Base-by-base conservation (phyloP, 2,329 filamentous ascomycete genomes). In the Corynespora cassiicola region DNA sequence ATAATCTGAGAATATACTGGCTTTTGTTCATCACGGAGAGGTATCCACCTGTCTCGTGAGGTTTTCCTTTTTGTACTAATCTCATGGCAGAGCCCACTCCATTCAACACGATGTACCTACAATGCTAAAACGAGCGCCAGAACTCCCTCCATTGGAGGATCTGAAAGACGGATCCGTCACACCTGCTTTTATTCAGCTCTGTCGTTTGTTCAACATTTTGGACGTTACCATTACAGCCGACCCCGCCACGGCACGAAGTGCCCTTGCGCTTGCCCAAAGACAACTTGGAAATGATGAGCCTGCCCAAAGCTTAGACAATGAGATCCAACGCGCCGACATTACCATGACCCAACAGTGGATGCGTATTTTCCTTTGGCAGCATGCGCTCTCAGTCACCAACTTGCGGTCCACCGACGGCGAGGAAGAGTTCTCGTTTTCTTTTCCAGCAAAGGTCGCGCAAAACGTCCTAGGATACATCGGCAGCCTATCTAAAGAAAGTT, bases 281-380 rank as follows among this genome's bases (percentile, higher is more conserved):
- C 60, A 65, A 25, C 56, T 66, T 14, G 57, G 49, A 23, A 55
- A 54, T 28, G 63, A 66, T 11, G 50, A 58, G 19, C 42, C 57
- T 2, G 50, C 57, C 6, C 54, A 52, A 7, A 55, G 50, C 33
- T 46, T 65, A 1, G 52, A 62, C n/a, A 66, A 65, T n/a, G 63
- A 65, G 29, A 39, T 66, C 6, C 61, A 65, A 33, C 52, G 63
- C n/a, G 63, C 62, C 7, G 62, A 66, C 22, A 66, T 66, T 5
- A 62, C 61, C 0, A 66, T 66, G 61, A 66, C 63, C 3, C 63
- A 66, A 26, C 63, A 66, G 31, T 66, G 63, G 63, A 65, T 66
- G 63, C 56, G 63, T 6, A 65, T 66, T 3, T 65, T 64, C 37
- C 31, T 66, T 3, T 66, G 63, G 63, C 63, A 66, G 32, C 58